These are phyloP conservation scores for Fusarium torulosum DNA, from an alignment of 2,329 filamentous ascomycete species.

Conservation along the genomic window DNA sequence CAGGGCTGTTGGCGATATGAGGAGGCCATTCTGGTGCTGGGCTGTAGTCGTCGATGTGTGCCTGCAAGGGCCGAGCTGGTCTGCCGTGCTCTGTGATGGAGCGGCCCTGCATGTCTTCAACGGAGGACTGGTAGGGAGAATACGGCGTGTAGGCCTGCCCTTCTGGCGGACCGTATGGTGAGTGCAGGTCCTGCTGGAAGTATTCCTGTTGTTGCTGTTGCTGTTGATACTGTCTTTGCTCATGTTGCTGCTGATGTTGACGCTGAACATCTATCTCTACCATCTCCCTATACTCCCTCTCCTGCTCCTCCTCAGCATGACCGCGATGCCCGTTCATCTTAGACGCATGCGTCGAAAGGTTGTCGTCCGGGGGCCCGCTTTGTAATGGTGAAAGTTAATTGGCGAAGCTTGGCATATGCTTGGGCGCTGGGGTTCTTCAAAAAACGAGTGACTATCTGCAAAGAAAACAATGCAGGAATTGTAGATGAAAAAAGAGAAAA, in stretches of 20 bases:
- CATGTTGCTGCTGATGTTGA: conserved; percentile 47
- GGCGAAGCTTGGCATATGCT: conserved; percentile 19
- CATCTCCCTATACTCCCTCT: conserved; percentile 52
- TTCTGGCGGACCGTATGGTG: conserved; percentile 41
- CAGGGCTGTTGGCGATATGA: conserved; percentile 36
- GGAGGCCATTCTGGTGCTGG: conserved; percentile 47
- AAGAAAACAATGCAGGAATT: conserved; percentile 11
- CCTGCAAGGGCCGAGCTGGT: conserved; percentile 34
- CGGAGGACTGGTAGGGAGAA: conserved; percentile 35
- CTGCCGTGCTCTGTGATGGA: conserved; percentile 45
- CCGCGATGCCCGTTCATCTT: conserved; percentile 50
- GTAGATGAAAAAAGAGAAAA: conserved; percentile 15
- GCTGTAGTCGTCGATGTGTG: conserved; percentile 44
- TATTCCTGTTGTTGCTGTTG: conserved; percentile 39
- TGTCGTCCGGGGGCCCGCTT: neutral
- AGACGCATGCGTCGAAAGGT: conserved; percentile 37
- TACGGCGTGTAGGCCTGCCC: conserved; percentile 29
- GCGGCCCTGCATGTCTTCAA: conserved; percentile 47
- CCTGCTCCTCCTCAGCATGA: conserved; percentile 37
- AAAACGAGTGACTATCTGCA: conserved; percentile 32
- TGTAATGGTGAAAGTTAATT: conserved; percentile 7
- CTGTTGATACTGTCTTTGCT: conserved; percentile 38
- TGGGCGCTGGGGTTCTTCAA: neutral
- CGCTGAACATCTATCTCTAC: conserved; percentile 53
- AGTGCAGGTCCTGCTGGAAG: conserved; percentile 40